Evolutionary conservation across 768 basidiomycete genomes (phyloP), one percentile per base, ranked within the genome.

Genomic region (Holtermannia corniformis): DNA sequence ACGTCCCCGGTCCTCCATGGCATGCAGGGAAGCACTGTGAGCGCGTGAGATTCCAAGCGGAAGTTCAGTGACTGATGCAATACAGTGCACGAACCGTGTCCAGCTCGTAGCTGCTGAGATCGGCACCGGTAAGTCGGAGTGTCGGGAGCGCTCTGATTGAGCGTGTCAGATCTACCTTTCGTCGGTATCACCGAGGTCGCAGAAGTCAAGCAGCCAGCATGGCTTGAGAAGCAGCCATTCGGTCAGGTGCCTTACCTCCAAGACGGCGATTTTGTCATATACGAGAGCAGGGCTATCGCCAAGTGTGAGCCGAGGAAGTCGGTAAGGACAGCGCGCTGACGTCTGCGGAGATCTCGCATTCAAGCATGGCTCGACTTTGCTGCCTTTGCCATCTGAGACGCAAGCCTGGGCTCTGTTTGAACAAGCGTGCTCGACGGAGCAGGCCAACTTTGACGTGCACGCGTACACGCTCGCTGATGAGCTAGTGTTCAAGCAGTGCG

Each of bases 221-320:
- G 71, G 72, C 20, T 77, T 14, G 61, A 69, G 26, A 70, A 75
- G 47, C 82, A 87, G 59, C 85, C 85, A 0, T 84, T 83, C 60
- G 81, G 81, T 19, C 79, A 81, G 59, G 74, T 82, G 24, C 82
- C 82, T 2, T 79, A 77, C 64, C 75, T 83, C 50, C 79, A 64
- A 19, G 68, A 63, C 26, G 63, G 54, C 16, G 82, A 84, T 21
- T 79, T 83, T 68, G 72, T 78, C 51, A 58, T 86, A 22, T 84
- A 76, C 65, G 67, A 67, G 42, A 54, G 49, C 5, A 47, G 62
- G 19, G 58, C 57, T 12, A 62, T 62, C 14, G 49, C 45, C 23
- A 55, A 55, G 41, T 60, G 59, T 60, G 49, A 49, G 48, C 26
- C 26, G 19, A 43, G n/a, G n/a, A n/a, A n/a, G 49, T 41, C 24